Evolutionary conservation across 306 rosid genomes (phyloP).

Genomic region (Aeschynomene evenia): DNA sequence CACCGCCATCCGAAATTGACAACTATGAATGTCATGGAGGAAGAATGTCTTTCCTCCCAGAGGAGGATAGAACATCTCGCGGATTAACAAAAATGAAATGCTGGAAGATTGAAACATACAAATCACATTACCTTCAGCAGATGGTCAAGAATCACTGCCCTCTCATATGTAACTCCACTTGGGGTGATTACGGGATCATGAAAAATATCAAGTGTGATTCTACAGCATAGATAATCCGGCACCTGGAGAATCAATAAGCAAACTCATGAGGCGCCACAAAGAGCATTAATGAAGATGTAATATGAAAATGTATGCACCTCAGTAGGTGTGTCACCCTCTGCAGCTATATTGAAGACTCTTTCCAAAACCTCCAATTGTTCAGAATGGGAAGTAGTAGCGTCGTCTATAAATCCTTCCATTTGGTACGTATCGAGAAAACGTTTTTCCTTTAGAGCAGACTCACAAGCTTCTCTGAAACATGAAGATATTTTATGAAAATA

Average conservation of each 20-base stretch:
- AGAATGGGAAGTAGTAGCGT: slow-evolving; percentile 35
- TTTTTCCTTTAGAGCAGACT: slow-evolving; percentile 45
- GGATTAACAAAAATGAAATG: no score
- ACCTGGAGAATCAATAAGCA: slow-evolving; percentile 50
- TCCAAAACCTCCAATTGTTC: slow-evolving; percentile 56
- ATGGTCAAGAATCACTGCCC: slow-evolving; percentile 85
- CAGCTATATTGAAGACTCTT: slow-evolving; percentile 57
- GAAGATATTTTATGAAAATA: slow-evolving; percentile 11
- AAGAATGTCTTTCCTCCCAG: no score
- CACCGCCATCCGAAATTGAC: no score
- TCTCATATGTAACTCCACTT: slow-evolving; percentile 84
- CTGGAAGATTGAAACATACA: slow-evolving; percentile 5
- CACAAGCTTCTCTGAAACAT: slow-evolving; percentile 46
- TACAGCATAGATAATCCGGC: slow-evolving; percentile 89
- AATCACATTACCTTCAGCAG: slow-evolving; percentile 64
- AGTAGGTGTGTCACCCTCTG: slow-evolving; percentile 57
- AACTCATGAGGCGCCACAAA: background rate
- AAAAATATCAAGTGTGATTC: slow-evolving; percentile 77
- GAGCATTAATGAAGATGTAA: background rate
- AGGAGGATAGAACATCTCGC: no score
- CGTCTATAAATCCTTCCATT: slow-evolving; percentile 68
- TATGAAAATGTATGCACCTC: slow-evolving; percentile 46
- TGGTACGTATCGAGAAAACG: slow-evolving; percentile 28
- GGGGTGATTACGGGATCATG: slow-evolving; percentile 98
- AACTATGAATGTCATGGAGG: no score